phyloP scores from a whole-genome alignment of 352 stramenopile genomes.

The Pythium phragmitis region DNA sequence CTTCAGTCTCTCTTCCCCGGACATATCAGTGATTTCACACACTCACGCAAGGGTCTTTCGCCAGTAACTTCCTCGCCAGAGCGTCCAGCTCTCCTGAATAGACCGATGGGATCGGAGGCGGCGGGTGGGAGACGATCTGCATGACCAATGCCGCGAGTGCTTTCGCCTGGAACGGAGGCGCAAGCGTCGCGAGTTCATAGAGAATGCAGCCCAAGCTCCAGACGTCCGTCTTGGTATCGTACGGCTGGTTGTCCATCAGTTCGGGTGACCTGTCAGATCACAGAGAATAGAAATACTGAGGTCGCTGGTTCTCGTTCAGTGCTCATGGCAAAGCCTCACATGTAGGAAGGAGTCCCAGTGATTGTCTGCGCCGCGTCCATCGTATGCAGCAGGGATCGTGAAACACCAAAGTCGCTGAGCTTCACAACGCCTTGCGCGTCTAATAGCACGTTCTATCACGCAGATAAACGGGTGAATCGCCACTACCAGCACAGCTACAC shows the following conservation, averaged over 20 bases:
- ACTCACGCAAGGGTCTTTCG: constrained; percentile 44
- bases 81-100: constrained; percentile 36
- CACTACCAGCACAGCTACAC: no score
- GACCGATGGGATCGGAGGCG: constrained; percentile 25
- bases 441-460: constrained; percentile 50
- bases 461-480: not conserved
- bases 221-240: constrained; percentile 75
- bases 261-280: constrained; percentile 59
- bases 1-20: no score
- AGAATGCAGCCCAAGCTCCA: constrained; percentile 85
- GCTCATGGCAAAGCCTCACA: constrained; percentile 29
- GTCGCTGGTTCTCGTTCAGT: no score
- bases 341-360: constrained; percentile 76
- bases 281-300: not conserved
- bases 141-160: constrained; percentile 60
- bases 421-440: constrained; percentile 62
- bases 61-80: constrained; percentile 37
- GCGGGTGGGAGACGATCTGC: constrained; percentile 43
- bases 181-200: constrained; percentile 66
- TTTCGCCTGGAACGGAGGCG: constrained; percentile 58
- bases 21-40: not conserved
- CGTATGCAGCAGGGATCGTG: constrained; percentile 40
- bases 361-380: constrained; percentile 52
- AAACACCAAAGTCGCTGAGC: constrained; percentile 71
- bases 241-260: constrained; percentile 56